phyloP scores from a whole-genome alignment of 2,329 filamentous ascomycete genomes.

The Zymoseptoria tritici region DNA sequence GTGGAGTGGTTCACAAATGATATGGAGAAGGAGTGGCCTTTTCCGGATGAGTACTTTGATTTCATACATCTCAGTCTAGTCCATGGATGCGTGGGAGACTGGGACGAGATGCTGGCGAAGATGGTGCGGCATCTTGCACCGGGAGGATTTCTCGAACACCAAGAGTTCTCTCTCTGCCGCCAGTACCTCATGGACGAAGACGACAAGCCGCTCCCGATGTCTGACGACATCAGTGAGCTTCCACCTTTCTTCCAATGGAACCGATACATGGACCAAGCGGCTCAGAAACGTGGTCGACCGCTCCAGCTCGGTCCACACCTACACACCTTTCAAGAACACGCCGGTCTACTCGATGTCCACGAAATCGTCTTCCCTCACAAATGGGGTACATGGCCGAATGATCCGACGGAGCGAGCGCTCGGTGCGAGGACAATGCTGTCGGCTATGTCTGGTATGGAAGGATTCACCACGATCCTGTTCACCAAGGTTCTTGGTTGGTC shows the following conservation, averaged over 20 bases:
- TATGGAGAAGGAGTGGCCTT: slow-evolving; percentile 19
- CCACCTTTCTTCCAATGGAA: slow-evolving; percentile 14
- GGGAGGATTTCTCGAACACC: slow-evolving; percentile 29
- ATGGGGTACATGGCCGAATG: slow-evolving; percentile 15
- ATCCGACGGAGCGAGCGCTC: slow-evolving; percentile 14
- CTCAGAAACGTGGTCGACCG: slow-evolving; percentile 10
- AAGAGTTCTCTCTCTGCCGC: slow-evolving; percentile 22
- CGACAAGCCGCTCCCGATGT: slow-evolving; percentile 8
- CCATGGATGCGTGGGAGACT: slow-evolving; percentile 18
- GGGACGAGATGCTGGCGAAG: slow-evolving; percentile 15
- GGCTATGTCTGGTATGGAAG: slow-evolving; percentile 24
- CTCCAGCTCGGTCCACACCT: slow-evolving; percentile 16
- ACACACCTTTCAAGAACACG: slow-evolving; percentile 6
- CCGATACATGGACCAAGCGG: slow-evolving; percentile 15
- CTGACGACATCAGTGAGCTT: slow-evolving; percentile 6
- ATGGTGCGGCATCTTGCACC: slow-evolving; percentile 19
- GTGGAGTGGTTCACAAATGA: slow-evolving; percentile 18
- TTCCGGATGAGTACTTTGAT: slow-evolving; percentile 18
- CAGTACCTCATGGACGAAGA: slow-evolving; percentile 13
- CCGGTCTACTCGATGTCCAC: slow-evolving; percentile 5
- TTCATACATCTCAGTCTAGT: slow-evolving; percentile 20
- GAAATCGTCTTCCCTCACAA: slow-evolving; percentile 13
- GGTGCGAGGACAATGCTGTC: slow-evolving; percentile 20
- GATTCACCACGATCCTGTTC: slow-evolving; percentile 23
- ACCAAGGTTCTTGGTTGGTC: slow-evolving; percentile 23